These are phyloP conservation scores for Styphnolobium japonicum DNA, from an alignment of 306 rosid species.

Conservation along the genomic window DNA sequence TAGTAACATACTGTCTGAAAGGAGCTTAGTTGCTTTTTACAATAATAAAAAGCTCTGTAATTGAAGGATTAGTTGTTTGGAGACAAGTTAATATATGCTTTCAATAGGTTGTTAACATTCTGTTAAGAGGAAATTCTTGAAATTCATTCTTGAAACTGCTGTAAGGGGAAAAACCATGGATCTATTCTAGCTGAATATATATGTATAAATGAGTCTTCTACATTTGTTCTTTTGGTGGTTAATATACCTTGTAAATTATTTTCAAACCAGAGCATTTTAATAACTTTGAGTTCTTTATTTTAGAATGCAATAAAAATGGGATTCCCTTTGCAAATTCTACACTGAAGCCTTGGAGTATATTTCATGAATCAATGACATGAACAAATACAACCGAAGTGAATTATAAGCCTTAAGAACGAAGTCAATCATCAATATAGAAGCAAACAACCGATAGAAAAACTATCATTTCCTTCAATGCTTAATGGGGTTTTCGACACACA, in stretches of 20 bases:
- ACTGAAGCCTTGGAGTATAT: not conserved
- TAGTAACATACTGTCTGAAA: not conserved
- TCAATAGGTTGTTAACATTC: not conserved
- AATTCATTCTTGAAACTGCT: not conserved
- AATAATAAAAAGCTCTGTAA: not conserved
- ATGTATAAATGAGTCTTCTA: not conserved
- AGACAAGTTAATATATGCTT: not conserved
- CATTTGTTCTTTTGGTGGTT: not conserved
- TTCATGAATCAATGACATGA: not conserved
- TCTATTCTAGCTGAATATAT: not conserved
- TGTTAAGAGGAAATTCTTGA: not conserved
- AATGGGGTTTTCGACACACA: no score
- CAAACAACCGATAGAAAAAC: not conserved
- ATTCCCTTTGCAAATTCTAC: not conserved
- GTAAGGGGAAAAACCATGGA: not conserved
- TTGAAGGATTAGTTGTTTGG: slow-evolving; percentile 1
- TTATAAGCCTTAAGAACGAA: not conserved
- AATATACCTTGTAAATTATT: not conserved
- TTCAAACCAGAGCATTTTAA: not conserved
- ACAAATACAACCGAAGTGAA: not conserved
- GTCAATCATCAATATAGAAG: slow-evolving; percentile 10
- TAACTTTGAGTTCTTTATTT: not conserved
- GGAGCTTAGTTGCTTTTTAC: not conserved
- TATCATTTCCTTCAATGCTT: not conserved
- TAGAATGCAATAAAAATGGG: not conserved